Base-by-base conservation (phyloP, 139 green algal genomes). In the Coelastrella sp. region DNA sequence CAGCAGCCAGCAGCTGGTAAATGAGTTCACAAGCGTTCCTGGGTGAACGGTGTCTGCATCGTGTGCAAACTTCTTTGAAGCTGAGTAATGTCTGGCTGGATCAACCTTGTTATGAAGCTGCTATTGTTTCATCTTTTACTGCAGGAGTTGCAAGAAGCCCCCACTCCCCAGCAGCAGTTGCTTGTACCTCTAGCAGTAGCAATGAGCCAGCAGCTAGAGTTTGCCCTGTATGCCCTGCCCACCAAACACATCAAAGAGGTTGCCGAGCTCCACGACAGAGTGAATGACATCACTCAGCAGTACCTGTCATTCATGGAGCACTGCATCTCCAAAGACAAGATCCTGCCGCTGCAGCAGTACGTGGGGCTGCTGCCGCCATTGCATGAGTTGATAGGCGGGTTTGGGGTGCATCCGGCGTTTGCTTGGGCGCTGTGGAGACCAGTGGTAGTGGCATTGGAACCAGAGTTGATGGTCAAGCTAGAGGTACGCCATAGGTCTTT, bases 201-300 rank as follows among this genome's bases (percentile, higher is more conserved):
- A 74, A 94, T 96, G 80, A 94, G 94, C 5, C 96, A 98, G 93
- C 96, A 98, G 90, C 92, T 95, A 68, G 94, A 94, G 79, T 89
- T 94, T 20, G 96, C 96, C 57, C 88, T 93, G 61, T 92, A 94
- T 71, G 88, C 94, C 23, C 95, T 92, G 13, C 68, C 95, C 66
- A 91, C 89, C 10, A 92, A 94, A 59, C 96, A 97, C 86, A 85
- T 99, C 58, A 98, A 98, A 93, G 92, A 98, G 59, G 79, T 98
- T 20, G 93, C 94, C 5, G 96, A 98, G 87, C 95, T 97, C 89
- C 97, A 97, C 74, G 97, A 99, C 92, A 93, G 92, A 54, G 97
- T 96, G 82, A 95, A 98, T 83, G 92, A 95, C 56, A 95, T 91
- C 5, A 81, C 60, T 4, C 60, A 81, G 73, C 93, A 88, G 83